Base-by-base conservation (phyloP, 2,329 filamentous ascomycete species). In the Ophiosphaerella narmari region DNA sequence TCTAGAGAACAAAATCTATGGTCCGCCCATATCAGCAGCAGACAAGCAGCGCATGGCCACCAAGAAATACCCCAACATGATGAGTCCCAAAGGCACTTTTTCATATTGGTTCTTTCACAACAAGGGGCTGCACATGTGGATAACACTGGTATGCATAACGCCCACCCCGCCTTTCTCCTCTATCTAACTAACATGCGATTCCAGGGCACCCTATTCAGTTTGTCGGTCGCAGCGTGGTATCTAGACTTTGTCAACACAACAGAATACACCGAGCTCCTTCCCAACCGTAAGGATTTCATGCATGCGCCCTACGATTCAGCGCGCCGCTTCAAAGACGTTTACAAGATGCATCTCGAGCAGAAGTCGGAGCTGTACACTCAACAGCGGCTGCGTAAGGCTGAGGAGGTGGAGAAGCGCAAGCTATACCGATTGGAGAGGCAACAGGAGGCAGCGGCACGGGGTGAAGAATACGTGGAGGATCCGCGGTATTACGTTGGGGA, bases 371-470 rank as follows among this genome's bases (percentile, higher is more conserved):
- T 86, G 67, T 88, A 88, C 24, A 80, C 82, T 44, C 89, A 92
- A 74, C 85, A 86, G 76, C 83, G 92, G 47, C 83, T 85, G 65
- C 82, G 82, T 67, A 86, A 86, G 60, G 81, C 91, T 48, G 91
- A 96, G 60, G 94, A 99, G 76, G 87, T 94, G 24, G 83, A 87
- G 72, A 96, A 97, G 84, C 83, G 93, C 65, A 84, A 84, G 54
- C 86, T 89, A 73, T 99, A 91, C 75, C 86, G 92, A 65, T 87
- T 90, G 74, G 62, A 67, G 52, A 76, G 73, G 71, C 73, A 65
- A 59, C 49, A 53, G 63, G 70, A 66, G 59, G 70, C 64, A 5
- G 63, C 63, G 43, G 65, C 64, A 58, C 63, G 47, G 55, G 68
- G 70, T n/a, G 67, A 68, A 54, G 65, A 71, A 46, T 69, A 69